Evolutionary conservation across 208 protist species (phyloP).

Genomic region (Porcisia hertigi): DNA sequence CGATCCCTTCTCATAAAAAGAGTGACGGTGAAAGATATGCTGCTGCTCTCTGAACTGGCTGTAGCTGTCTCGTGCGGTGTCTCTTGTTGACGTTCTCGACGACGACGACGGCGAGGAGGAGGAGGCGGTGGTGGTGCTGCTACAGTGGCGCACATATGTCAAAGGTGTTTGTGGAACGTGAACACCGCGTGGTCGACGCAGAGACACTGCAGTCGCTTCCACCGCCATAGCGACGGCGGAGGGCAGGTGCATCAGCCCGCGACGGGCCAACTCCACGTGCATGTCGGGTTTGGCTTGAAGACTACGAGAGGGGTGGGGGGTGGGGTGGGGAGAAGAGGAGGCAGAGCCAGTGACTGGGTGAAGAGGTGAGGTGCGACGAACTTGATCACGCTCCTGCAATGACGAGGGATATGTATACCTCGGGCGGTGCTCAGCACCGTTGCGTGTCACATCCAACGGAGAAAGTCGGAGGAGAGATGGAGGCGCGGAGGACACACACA

Average conservation of each 20-base stretch:
- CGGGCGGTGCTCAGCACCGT: not conserved
- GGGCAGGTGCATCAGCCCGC: not conserved
- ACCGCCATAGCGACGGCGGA: not conserved
- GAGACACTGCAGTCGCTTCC: not conserved
- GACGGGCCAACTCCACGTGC: not conserved
- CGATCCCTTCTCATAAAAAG: conserved; percentile 52
- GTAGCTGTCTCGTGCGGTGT: conserved; percentile 13
- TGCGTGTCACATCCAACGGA: not conserved
- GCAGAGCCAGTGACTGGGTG: not conserved
- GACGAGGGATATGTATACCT: not conserved
- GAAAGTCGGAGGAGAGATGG: not conserved
- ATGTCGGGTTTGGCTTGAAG: not conserved
- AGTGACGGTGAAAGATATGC: conserved; percentile 43
- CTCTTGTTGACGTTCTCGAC: not conserved
- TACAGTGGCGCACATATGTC: not conserved
- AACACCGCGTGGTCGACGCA: not conserved
- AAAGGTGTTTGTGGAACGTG: not conserved
- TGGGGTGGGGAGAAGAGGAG: too few species aligned
- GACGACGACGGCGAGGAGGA: not conserved
- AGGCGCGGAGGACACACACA: not conserved
- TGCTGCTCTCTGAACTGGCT: conserved; percentile 44
- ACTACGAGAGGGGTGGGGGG: not conserved
- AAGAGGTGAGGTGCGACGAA: not conserved
- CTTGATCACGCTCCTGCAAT: not conserved
- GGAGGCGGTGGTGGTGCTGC: not conserved